phyloP scores from a whole-genome alignment of 768 basidiomycete species.

The Lentinula boryana region DNA sequence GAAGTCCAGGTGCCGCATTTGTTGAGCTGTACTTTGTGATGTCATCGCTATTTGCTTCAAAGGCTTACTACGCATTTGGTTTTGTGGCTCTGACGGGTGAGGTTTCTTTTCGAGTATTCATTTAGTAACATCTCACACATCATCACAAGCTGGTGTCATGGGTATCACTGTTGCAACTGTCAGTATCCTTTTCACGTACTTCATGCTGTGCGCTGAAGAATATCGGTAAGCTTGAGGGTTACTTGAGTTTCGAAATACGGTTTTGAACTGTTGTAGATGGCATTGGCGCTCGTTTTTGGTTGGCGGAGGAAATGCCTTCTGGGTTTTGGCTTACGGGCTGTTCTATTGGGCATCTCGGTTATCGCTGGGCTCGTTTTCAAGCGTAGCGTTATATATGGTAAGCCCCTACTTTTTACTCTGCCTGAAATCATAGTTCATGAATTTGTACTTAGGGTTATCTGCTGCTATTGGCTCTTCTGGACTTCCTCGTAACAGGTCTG shows the following conservation, averaged over 20 bases:
- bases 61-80: slow-evolving; percentile 94
- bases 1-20: slow-evolving; percentile 76
- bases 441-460: slow-evolving; percentile 59
- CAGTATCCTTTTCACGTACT: slow-evolving; percentile 85
- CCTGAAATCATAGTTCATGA: not conserved
- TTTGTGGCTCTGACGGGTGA: slow-evolving; percentile 74
- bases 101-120: not conserved
- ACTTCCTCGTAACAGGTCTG: slow-evolving; percentile 85
- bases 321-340: slow-evolving; percentile 83
- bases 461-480: slow-evolving; percentile 71
- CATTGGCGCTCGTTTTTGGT: slow-evolving; percentile 94
- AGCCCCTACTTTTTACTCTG: not conserved
- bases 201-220: slow-evolving; percentile 90
- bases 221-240: slow-evolving; percentile 57
- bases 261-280: slow-evolving; percentile 50
- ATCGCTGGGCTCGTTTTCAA: slow-evolving; percentile 77
- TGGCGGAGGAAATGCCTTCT: slow-evolving; percentile 89
- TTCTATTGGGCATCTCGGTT: slow-evolving; percentile 87
- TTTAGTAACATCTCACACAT: too few relatives aligned
- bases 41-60: slow-evolving; percentile 85
- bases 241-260: not conserved
- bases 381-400: slow-evolving; percentile 70
- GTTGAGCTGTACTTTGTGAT: slow-evolving; percentile 93
- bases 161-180: slow-evolving; percentile 87
- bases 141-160: slow-evolving; percentile 54